Conservation (phyloP, 106 monocot genomes). For the Agapanthus africanus region DNA sequence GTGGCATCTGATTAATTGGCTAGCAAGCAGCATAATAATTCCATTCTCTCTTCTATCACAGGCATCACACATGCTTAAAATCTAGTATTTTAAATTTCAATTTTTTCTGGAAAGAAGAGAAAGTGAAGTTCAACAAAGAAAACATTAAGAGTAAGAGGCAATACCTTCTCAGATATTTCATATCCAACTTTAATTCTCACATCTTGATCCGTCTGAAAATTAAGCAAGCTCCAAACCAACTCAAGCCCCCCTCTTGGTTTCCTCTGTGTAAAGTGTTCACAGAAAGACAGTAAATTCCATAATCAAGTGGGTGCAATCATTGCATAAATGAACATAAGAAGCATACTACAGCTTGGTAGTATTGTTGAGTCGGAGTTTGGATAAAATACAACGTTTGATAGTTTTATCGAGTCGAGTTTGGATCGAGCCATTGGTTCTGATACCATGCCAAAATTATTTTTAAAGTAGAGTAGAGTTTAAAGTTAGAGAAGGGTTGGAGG, state of each 20-base stretch:
- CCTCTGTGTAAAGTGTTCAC: constrained; percentile 19
- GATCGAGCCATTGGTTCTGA: too few species aligned
- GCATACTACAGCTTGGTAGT: not conserved
- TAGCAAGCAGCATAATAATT: too few species aligned
- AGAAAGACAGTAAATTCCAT: not conserved
- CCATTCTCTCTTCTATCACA: too few species aligned
- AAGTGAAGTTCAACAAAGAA: not conserved
- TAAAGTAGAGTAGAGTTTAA: too few species aligned
- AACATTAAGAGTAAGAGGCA: too few species aligned
- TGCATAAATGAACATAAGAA: not conserved
- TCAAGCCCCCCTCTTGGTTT: constrained; percentile 53
- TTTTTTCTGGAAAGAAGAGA: not conserved
- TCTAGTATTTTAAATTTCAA: not conserved
- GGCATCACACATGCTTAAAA: too few species aligned
- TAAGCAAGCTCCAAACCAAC: constrained; percentile 62
- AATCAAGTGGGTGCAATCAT: not conserved
- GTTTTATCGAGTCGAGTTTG: too few species aligned
- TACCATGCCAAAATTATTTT: too few species aligned
- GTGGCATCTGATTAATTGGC: too few species aligned
- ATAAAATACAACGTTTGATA: too few species aligned
- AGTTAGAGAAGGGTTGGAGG: too few species aligned
- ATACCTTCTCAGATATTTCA: constrained; percentile 67
- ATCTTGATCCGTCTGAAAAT: constrained; percentile 93
- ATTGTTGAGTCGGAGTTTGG: not conserved
- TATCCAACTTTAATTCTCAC: constrained; percentile 85